These are phyloP conservation scores for Fraxinus excelsior DNA, from an alignment of 257 asterid species.

Conservation along the genomic window DNA sequence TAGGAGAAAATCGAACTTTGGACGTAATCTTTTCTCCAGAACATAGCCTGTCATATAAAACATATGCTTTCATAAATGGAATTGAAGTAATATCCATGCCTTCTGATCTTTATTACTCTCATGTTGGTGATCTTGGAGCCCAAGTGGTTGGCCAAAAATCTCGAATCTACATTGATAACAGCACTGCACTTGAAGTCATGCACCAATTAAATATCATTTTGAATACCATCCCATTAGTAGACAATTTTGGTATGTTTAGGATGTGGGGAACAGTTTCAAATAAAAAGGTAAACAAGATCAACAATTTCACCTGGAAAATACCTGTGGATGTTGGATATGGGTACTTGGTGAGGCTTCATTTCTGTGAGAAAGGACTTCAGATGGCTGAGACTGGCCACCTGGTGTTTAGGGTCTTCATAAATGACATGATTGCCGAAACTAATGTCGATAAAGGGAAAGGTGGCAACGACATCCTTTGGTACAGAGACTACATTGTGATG, in stretches of 20 bases:
- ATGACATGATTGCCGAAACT: slow-evolving; percentile 38
- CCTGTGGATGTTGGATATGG: slow-evolving; percentile 53
- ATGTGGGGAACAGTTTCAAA: slow-evolving; percentile 35
- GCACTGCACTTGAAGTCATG: slow-evolving; percentile 49
- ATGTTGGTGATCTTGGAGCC: slow-evolving; percentile 6
- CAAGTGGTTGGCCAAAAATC: slow-evolving; percentile 28
- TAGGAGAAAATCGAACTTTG: slow-evolving; percentile 23
- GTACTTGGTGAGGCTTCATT: slow-evolving; percentile 57
- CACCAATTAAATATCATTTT: slow-evolving; percentile 37
- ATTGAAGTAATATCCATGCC: slow-evolving; percentile 36
- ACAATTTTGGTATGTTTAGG: slow-evolving; percentile 37
- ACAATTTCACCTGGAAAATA: slow-evolving; percentile 38
- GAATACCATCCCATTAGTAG: slow-evolving; percentile 20
- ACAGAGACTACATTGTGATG: slow-evolving; percentile 44
- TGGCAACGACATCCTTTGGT: slow-evolving; percentile 23
- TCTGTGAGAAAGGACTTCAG: slow-evolving; percentile 41
- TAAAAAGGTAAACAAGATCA: slow-evolving; percentile 20
- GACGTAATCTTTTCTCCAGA: not conserved
- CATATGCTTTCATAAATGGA: slow-evolving; percentile 41
- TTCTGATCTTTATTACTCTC: slow-evolving; percentile 21
- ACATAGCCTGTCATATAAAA: slow-evolving; percentile 21
- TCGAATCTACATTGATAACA: slow-evolving; percentile 36
- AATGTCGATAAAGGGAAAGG: slow-evolving; percentile 38
- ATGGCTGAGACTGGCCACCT: slow-evolving; percentile 31
- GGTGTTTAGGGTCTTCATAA: slow-evolving; percentile 36